Evolutionary conservation across 805 yeast species (phyloP).

Genomic region (Ogataea allantospora): DNA sequence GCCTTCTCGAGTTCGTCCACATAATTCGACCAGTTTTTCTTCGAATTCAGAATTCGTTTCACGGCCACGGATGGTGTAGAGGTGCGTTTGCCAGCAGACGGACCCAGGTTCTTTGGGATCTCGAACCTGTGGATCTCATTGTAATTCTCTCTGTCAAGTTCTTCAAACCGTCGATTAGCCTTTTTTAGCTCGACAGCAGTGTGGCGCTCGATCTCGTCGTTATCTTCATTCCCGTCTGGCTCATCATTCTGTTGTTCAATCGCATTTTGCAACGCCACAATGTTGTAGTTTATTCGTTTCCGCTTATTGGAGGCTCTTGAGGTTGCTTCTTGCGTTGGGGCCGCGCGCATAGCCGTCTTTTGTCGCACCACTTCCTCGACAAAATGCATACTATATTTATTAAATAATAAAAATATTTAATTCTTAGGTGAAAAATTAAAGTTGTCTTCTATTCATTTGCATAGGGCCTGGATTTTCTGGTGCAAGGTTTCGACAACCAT

Average conservation of each 20-base stretch:
- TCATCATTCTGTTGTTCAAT: conserved; percentile 31
- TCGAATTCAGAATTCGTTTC: conserved; percentile 38
- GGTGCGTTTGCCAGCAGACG: conserved; percentile 17
- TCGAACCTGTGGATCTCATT: conserved; percentile 39
- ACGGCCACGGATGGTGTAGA: conserved; percentile 34
- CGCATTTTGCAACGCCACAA: conserved; percentile 28
- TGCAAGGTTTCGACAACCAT: conserved; percentile 22
- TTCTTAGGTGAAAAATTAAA: neutral
- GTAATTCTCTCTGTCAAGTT: conserved; percentile 43
- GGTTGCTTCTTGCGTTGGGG: conserved; percentile 8
- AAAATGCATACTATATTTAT: conserved; percentile 8
- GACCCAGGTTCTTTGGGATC: conserved; percentile 34
- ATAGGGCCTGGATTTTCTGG: conserved; percentile 11
- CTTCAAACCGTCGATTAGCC: conserved; percentile 39
- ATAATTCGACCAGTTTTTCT: conserved; percentile 41
- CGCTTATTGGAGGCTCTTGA: conserved; percentile 21
- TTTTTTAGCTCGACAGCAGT: conserved; percentile 34
- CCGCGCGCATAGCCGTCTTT: conserved; percentile 1
- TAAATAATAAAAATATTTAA: conserved; percentile 1
- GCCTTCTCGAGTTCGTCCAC: conserved; percentile 41
- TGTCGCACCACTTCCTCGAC: conserved; percentile 11
- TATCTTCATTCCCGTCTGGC: conserved; percentile 31
- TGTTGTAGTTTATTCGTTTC: conserved; percentile 35
- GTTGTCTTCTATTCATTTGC: conserved; percentile 1
- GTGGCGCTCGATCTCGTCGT: conserved; percentile 28